phyloP scores from a whole-genome alignment of 495 filamentous ascomycete species.

The Xylona heveae region DNA sequence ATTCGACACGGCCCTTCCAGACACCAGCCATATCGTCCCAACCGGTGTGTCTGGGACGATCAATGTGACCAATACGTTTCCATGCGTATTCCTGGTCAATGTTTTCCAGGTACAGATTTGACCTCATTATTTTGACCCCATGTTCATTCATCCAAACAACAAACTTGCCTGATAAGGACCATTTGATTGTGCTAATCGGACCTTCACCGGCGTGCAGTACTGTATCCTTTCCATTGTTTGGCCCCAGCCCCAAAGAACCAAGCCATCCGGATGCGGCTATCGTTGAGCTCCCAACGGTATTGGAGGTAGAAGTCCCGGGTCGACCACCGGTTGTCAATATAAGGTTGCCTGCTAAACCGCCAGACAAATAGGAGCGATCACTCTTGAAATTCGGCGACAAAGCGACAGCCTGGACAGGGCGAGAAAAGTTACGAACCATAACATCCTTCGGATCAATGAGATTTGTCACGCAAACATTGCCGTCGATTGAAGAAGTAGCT shows the following conservation, averaged over 20 bases:
- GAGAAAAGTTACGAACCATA: constrained; percentile 73
- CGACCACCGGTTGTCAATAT: constrained; percentile 73
- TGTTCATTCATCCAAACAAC: constrained; percentile 91
- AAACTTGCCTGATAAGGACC: constrained; percentile 77
- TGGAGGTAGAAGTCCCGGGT: constrained; percentile 53
- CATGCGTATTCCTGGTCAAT: constrained; percentile 64
- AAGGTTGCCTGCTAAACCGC: constrained; percentile 72
- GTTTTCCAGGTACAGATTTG: constrained; percentile 59
- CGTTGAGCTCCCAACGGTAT: constrained; percentile 54
- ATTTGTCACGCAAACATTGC: constrained; percentile 77
- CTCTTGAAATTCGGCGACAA: constrained; percentile 82
- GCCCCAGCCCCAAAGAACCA: constrained; percentile 57
- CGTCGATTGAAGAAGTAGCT: constrained; percentile 84
- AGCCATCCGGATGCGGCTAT: constrained; percentile 84
- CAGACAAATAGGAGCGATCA: constrained; percentile 72
- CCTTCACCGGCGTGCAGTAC: constrained; percentile 86
- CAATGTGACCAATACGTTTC: constrained; percentile 89
- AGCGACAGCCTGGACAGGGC: constrained; percentile 75
- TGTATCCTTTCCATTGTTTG: constrained; percentile 63
- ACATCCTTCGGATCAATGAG: constrained; percentile 65
- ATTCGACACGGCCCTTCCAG: constrained; percentile 80
- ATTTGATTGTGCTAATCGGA: constrained; percentile 72
- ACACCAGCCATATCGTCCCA: constrained; percentile 93
- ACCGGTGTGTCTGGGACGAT: constrained; percentile 50
- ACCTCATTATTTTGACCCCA: constrained; percentile 93